Percentiles rank a stretch among this genome's conserved stretches.
phyloP scores from a whole-genome alignment of 192 early-diverging fungal genomes.

The Backusella psychrophila region DNA sequence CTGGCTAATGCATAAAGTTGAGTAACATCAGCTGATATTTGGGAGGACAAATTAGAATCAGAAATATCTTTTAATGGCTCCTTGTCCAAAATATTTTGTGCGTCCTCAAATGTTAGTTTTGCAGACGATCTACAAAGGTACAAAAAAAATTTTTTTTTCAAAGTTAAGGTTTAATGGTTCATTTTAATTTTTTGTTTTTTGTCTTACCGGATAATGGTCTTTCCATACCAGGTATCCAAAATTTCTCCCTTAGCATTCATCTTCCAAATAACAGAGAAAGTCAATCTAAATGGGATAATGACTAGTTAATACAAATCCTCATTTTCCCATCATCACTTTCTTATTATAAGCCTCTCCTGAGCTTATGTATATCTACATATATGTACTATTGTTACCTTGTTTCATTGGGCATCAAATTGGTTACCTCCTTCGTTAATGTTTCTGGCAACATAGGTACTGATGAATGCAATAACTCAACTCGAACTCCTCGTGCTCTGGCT shows the following conservation, averaged over 20 bases:
- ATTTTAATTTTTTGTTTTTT: neutral
- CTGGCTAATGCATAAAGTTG: neutral
- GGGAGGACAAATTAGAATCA: neutral
- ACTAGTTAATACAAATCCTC: neutral
- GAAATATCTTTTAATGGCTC: neutral
- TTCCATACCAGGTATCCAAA: conserved; percentile 73
- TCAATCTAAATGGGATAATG: conserved; percentile 43
- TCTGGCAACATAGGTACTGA: conserved; percentile 98
- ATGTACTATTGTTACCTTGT: conserved; percentile 45
- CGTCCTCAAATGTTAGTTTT: conserved; percentile 72
- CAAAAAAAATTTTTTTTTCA: conserved; percentile 39
- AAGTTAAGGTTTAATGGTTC: neutral
- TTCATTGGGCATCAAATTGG: conserved; percentile 86
- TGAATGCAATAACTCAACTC: conserved; percentile 95
- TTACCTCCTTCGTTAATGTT: conserved; percentile 87
- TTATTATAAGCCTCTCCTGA: neutral
- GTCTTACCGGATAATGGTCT: conserved; percentile 78
- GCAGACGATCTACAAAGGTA: conserved; percentile 69
- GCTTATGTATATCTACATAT: neutral
- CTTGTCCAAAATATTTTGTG: conserved; percentile 17
- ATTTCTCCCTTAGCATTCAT: conserved; percentile 81
- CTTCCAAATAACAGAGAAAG: conserved; percentile 96
- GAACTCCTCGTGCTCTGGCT: conserved; percentile 86
- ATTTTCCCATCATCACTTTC: neutral
- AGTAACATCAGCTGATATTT: neutral